A percentile compares a stretch with the other conserved stretches of the same genome.
phyloP scores from a whole-genome alignment of 2,329 filamentous ascomycete species.

The Colletotrichum camelliae region DNA sequence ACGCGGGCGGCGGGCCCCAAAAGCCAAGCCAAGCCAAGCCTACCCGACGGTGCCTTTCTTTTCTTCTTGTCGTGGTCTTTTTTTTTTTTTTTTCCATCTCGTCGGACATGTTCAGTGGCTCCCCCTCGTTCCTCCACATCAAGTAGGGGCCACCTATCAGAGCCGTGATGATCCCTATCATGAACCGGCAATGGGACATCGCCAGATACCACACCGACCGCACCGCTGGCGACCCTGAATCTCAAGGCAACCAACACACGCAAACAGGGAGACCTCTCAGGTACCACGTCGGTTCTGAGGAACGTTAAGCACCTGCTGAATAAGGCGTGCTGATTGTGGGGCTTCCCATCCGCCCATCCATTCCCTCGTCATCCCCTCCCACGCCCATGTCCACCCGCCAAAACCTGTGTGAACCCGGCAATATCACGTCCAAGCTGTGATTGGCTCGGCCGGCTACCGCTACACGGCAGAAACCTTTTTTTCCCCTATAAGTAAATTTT shows the following conservation, averaged over 20 bases:
- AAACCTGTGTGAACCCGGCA: background rate
- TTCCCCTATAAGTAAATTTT: background rate
- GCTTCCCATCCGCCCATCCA: background rate
- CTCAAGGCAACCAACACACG: background rate
- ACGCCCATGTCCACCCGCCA: background rate
- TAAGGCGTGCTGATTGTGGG: slow-evolving; percentile 14
- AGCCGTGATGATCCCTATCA: background rate
- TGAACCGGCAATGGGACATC: background rate
- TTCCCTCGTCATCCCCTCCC: slow-evolving; percentile 9
- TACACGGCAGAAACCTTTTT: slow-evolving; percentile 18
- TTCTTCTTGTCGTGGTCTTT: background rate
- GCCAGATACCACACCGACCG: background rate
- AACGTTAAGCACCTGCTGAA: slow-evolving; percentile 2
- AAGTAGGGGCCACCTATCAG: background rate
- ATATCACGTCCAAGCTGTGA: slow-evolving; percentile 1
- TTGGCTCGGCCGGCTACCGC: slow-evolving; percentile 7
- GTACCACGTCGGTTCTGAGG: background rate
- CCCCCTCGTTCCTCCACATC: background rate
- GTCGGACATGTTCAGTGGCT: background rate
- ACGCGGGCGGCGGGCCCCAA: background rate
- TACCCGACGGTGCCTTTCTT: background rate
- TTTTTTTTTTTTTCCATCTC: background rate
- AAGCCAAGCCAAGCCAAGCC: slow-evolving; percentile 13
- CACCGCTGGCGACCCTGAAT: background rate
- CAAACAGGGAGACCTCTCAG: background rate